These are phyloP conservation scores for Malus sieversii DNA, from an alignment of 306 rosid species.

Conservation along the genomic window DNA sequence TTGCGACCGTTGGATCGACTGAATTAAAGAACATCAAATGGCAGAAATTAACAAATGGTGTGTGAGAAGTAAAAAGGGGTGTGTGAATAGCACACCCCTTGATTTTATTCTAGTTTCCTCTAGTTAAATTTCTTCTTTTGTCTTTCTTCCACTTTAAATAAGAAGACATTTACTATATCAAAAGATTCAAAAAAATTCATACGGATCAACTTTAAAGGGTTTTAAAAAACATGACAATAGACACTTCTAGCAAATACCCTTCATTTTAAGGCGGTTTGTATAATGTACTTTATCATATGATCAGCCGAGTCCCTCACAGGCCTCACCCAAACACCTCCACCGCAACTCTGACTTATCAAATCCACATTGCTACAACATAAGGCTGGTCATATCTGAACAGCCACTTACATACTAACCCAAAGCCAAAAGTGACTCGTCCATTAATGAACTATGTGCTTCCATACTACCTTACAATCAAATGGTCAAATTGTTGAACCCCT, in stretches of 20 bases:
- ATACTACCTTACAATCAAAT: not conserved
- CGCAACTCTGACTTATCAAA: not conserved
- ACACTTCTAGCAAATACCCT: not conserved
- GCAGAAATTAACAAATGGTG: no score
- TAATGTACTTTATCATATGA: not conserved
- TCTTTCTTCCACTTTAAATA: not conserved
- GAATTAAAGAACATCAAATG: no score
- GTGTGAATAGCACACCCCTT: no score
- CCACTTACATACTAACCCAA: not conserved
- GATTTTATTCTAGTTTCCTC: not conserved
- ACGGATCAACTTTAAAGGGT: not conserved
- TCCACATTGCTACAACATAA: not conserved
- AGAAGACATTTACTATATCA: no score
- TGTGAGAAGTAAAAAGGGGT: no score
- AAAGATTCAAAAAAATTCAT: not conserved
- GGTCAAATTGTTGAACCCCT: not conserved
- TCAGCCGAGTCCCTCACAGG: not conserved
- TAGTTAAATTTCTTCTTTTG: not conserved
- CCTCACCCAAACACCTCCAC: not conserved
- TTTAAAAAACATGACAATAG: not conserved
- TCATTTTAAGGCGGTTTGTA: not conserved
- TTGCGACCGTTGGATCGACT: no score
- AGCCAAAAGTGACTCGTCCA: not conserved
- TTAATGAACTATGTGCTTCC: not conserved
- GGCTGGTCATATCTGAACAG: not conserved